Evolutionary conservation across 2,329 filamentous ascomycete genomes (phyloP).

Genomic region (Paramyrothecium roridum): DNA sequence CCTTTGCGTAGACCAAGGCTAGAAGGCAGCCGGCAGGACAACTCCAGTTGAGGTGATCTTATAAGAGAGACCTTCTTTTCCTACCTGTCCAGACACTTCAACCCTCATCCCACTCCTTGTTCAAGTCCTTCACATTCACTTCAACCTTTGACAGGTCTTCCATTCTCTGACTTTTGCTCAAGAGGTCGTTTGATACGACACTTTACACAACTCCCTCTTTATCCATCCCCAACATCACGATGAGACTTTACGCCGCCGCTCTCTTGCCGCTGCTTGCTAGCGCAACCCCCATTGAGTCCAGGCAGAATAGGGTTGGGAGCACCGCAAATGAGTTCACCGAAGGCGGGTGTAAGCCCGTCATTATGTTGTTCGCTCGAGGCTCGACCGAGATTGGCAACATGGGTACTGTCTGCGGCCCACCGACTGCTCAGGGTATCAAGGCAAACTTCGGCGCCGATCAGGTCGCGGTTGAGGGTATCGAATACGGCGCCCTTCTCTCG

Average conservation of each 20-base stretch:
- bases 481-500: conserved; percentile 29
- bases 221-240: conserved; percentile 2
- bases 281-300: conserved; percentile 10
- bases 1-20: background rate
- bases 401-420: conserved; percentile 10
- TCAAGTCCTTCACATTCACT: background rate
- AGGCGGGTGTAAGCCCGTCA: conserved; percentile 17
- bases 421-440: conserved; percentile 11
- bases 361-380: conserved; percentile 20
- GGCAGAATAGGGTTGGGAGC: conserved; percentile 13
- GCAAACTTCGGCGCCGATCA: conserved; percentile 12
- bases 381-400: conserved; percentile 11
- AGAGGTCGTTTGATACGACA: background rate
- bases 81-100: no score
- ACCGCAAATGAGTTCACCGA: conserved; percentile 17
- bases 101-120: background rate
- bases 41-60: background rate
- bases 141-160: background rate
- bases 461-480: conserved; percentile 20
- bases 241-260: conserved; percentile 10
- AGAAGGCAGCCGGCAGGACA: background rate
- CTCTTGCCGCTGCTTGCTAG: conserved; percentile 9
- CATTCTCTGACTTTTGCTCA: background rate
- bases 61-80: background rate
- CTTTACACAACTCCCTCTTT: background rate